A percentile compares a stretch with the other conserved stretches of the same genome.
phyloP scores from a whole-genome alignment of 208 protist genomes.

The Trichomonas vaginalis region DNA sequence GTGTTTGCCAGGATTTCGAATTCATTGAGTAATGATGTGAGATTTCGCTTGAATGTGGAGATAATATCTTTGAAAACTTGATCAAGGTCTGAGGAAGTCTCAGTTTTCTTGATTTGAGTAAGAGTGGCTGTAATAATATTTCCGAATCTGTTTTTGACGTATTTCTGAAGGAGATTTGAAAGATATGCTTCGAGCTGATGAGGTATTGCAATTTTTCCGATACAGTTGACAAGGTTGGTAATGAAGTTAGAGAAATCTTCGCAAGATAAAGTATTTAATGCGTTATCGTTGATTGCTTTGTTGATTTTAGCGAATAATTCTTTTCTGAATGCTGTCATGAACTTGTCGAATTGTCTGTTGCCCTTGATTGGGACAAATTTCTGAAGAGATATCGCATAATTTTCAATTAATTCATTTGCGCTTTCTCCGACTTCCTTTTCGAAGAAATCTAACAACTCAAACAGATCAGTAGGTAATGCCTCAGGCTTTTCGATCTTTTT shows the following conservation, averaged over 20 bases:
- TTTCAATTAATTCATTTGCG: not conserved
- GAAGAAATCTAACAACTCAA: not conserved
- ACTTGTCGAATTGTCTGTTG: not conserved
- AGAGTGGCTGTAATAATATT: not conserved
- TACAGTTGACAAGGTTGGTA: not conserved
- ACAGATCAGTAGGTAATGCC: not conserved
- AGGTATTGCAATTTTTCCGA: not conserved
- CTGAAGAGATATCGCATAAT: not conserved
- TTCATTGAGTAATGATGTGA: not conserved
- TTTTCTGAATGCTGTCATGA: not conserved
- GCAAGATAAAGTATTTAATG: not conserved
- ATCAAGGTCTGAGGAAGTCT: not conserved
- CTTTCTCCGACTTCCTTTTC: not conserved
- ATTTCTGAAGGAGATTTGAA: not conserved
- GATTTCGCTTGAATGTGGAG: not conserved
- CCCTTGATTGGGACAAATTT: not conserved
- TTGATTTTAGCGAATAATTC: not conserved
- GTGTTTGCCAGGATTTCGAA: not conserved
- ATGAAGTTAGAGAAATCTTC: not conserved
- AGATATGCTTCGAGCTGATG: not conserved
- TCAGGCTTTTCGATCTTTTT: not conserved
- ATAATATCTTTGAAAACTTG: not conserved
- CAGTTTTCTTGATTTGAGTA: not conserved
- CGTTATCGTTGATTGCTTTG: not conserved
- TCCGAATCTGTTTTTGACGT: not conserved